A percentile compares a stretch with the other conserved stretches of the same genome.
phyloP scores from a whole-genome alignment of 169 alveolate species.

The Sarcocystis neurona region DNA sequence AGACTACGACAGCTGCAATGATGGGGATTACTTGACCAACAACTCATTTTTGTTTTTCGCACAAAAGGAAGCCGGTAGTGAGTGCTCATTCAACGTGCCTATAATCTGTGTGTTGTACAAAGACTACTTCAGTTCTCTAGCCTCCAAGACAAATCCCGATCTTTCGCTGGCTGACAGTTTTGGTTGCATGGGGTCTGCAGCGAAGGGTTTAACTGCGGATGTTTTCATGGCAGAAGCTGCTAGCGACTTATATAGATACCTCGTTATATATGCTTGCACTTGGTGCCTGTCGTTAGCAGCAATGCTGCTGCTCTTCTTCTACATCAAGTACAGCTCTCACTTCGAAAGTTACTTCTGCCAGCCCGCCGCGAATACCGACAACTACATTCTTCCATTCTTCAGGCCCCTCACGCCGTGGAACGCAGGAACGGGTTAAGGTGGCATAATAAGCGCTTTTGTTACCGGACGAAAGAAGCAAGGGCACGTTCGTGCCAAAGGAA shows the following conservation, averaged over 20 bases:
- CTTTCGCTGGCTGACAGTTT: background rate
- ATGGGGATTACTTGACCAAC: background rate
- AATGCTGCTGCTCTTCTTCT: background rate
- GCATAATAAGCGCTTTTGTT: no score
- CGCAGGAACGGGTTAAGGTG: background rate
- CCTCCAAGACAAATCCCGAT: background rate
- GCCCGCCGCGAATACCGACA: background rate
- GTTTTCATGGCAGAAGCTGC: background rate
- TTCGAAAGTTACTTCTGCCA: slow-evolving; percentile 7
- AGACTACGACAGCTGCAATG: background rate
- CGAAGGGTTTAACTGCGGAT: slow-evolving; percentile 1
- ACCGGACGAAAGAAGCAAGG: no score
- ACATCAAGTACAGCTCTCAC: background rate
- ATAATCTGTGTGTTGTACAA: background rate
- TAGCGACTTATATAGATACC: slow-evolving; percentile 8
- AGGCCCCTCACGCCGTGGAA: slow-evolving; percentile 17
- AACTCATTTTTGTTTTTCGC: background rate
- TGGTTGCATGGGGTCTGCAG: background rate
- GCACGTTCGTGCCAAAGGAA: no score
- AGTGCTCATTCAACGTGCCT: background rate
- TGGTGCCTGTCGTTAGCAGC: background rate
- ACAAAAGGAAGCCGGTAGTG: background rate
- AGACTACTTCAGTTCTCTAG: background rate
- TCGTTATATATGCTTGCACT: background rate
- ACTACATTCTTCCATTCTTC: background rate